Evolutionary conservation across 352 stramenopile species (phyloP), one percentile per base, ranked within the genome.

Genomic region (Globisporangium parvum): DNA sequence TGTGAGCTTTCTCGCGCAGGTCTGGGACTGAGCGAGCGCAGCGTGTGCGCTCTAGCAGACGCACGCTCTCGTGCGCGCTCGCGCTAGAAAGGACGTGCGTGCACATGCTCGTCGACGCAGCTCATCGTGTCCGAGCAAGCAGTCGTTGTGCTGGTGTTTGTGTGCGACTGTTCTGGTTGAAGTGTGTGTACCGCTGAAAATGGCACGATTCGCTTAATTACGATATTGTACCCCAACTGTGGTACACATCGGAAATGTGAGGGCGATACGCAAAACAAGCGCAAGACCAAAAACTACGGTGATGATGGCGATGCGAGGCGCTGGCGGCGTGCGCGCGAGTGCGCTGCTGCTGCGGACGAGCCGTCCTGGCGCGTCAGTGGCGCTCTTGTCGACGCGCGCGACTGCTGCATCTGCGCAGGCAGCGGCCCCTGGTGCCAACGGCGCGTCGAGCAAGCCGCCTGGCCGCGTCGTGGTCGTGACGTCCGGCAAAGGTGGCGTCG

Each of bases 401-500:
- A 41, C 26, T 31, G 1, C 26, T 6, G 26, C 26, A 45, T 14
- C 12, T 18, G 21, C 45, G 12, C 54, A 60, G 15, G n/a, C 40
- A 1, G 18, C 20, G 9, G 28, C 37, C 45, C 17, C 53, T 52
- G 21, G 12, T 39, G 14, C n/a, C 3, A 46, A 47, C 12, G 14
- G 41, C 2, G 44, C 12, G 21, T 20, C 21, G 8, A 24, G 35
- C 20, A 53, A 54, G 42, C 37, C 51, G 31, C 51, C 55, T 6
- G 83, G 83, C 0, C 80, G 77, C 51, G 89, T 97, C 48, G 82
- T 97, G 31, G 89, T 92, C 20, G 80, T 97, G 51, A 97, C 91
- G 12, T 97, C 87, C 11, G 91, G 91, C 33, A 98, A 98, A 58
- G 91, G 91, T 15, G 91, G 91, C 39, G 91, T 98, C 18, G 91